Conservation (phyloP, 495 filamentous ascomycete genomes). For the Chaetomidium leptoderma region DNA sequence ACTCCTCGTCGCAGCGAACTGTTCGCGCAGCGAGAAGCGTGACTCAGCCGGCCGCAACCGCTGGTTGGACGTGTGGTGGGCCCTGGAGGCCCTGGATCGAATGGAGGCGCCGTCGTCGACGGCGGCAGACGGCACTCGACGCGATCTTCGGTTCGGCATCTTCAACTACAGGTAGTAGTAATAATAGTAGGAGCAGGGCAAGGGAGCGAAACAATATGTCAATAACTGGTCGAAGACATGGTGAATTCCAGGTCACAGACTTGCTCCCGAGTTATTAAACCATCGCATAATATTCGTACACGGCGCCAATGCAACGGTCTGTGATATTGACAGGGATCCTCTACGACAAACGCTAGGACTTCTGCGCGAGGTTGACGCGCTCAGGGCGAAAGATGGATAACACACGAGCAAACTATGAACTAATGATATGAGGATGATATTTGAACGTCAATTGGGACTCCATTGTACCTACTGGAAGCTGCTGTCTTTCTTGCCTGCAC, state of each 20-base stretch:
- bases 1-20: constrained; percentile 27
- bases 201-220: too few species aligned
- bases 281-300: neutral
- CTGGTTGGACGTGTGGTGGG: constrained; percentile 4
- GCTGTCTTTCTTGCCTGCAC: too few species aligned
- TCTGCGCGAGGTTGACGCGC: neutral
- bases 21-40: constrained; percentile 28
- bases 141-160: constrained; percentile 13
- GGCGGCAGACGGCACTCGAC: constrained; percentile 16
- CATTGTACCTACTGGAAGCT: too few species aligned
- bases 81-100: neutral
- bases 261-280: neutral
- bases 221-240: too few species aligned
- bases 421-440: too few species aligned
- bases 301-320: constrained; percentile 1
- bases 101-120: constrained; percentile 18
- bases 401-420: neutral
- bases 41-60: constrained; percentile 19
- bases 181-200: neutral
- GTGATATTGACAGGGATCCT: neutral
- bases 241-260: neutral
- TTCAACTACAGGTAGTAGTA: neutral
- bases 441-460: too few species aligned
- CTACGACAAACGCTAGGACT: neutral
- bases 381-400: neutral